These are phyloP conservation scores for Boletus rubroflammeus DNA, from an alignment of 768 basidiomycete species.

Conservation along the genomic window DNA sequence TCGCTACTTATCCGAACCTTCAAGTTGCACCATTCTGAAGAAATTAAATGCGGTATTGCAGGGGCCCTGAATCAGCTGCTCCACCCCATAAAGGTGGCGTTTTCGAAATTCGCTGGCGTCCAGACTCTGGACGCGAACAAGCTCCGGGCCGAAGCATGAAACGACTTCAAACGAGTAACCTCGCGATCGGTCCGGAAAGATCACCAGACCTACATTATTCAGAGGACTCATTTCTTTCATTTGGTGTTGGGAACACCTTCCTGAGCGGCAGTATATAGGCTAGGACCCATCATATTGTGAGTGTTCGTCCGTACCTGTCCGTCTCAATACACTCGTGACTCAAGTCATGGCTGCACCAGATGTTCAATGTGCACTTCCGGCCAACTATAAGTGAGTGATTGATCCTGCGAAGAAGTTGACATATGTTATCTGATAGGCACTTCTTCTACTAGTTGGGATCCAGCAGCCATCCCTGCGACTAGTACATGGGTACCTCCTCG, in stretches of 20 bases:
- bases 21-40: neutral
- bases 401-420: neutral
- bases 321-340: neutral
- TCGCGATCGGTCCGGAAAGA: neutral
- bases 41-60: neutral
- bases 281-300: neutral
- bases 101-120: neutral
- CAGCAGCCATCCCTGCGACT: constrained; percentile 16
- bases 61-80: neutral
- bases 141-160: too few species aligned
- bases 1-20: neutral
- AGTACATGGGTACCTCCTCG: constrained; percentile 28
- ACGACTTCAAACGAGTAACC: neutral
- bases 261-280: neutral
- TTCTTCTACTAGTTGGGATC: constrained; percentile 20
- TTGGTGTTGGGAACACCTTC: neutral
- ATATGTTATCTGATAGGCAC: neutral
- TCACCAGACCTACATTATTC: neutral
- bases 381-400: constrained; percentile 16
- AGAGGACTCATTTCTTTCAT: neutral
- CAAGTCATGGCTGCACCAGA: constrained; percentile 21
- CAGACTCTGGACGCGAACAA: too few species aligned
- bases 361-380: constrained; percentile 13
- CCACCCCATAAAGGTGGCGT: neutral
- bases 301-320: neutral